phyloP scores from a whole-genome alignment of 371 early-diverging fungal species.

The Mortierella sp. region DNA sequence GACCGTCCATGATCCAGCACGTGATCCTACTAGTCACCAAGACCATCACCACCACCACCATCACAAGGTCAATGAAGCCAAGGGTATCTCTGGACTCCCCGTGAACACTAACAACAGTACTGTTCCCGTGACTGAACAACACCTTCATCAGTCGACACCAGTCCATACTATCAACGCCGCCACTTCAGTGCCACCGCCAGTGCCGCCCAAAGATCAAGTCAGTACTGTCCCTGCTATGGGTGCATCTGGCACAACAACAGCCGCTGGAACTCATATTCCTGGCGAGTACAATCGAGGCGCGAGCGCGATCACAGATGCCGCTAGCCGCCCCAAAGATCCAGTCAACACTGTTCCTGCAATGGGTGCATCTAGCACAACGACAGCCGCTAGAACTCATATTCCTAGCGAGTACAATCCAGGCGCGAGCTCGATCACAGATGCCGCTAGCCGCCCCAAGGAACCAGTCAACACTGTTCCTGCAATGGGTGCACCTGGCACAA shows the following conservation, averaged over 20 bases:
- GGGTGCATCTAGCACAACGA: constrained; percentile 3
- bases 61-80: constrained; percentile 16
- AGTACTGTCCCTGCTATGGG: constrained; percentile 14
- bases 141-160: constrained; percentile 11
- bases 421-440: no score
- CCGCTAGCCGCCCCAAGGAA: no score
- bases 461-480: constrained; percentile 13
- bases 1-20: neutral
- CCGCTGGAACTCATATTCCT: constrained; percentile 6
- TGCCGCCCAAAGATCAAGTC: neutral
- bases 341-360: constrained; percentile 11
- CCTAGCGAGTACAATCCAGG: constrained; percentile 6
- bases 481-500: constrained; percentile 29
- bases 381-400: constrained; percentile 3
- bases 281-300: neutral
- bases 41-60: constrained; percentile 3
- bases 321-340: neutral
- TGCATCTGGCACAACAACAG: constrained; percentile 5
- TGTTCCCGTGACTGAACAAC: constrained; percentile 11
- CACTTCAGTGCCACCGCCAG: neutral
- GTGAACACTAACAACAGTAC: constrained; percentile 8
- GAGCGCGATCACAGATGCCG: neutral
- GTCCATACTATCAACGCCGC: constrained; percentile 2
- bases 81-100: constrained; percentile 10
- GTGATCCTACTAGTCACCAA: neutral